These are phyloP conservation scores for Stephanodiscus triporus DNA, from an alignment of 108 stramenopile genomes.

Conservation along the genomic window DNA sequence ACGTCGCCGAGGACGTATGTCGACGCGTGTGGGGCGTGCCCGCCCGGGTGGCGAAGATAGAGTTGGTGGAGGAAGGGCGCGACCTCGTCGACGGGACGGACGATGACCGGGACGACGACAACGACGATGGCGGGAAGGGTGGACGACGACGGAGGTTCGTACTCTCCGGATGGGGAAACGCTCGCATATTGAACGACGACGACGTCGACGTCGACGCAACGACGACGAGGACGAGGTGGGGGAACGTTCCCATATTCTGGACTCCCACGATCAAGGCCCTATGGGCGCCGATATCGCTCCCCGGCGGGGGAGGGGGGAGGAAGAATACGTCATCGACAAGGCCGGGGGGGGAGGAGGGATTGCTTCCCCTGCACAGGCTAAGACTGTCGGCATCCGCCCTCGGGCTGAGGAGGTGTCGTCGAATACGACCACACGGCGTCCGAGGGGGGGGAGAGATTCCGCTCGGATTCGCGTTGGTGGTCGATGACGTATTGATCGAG, in stretches of 20 bases:
- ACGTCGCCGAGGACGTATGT: conserved; percentile 59
- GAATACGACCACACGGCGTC: background rate
- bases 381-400: conserved; percentile 55
- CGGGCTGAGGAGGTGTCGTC: conserved; percentile 41
- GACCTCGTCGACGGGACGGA: conserved; percentile 19
- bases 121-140: background rate
- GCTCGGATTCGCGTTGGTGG: conserved; percentile 32
- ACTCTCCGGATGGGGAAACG: conserved; percentile 53
- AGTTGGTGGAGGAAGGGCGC: conserved; percentile 35
- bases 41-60: conserved; percentile 54
- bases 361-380: conserved; percentile 54
- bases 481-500: conserved; percentile 52
- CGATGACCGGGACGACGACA: background rate
- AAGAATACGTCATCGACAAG: background rate
- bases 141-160: conserved; percentile 15
- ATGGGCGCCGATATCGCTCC: conserved; percentile 50
- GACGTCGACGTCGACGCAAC: background rate
- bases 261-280: conserved; percentile 68
- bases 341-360: background rate
- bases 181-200: conserved; percentile 29
- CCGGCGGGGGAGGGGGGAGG: background rate
- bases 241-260: conserved; percentile 58
- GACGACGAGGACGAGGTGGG: conserved; percentile 20
- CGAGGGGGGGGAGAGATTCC: conserved; percentile 31
- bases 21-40: conserved; percentile 55